These are phyloP conservation scores for Lepidopterella palustris DNA, from an alignment of 495 filamentous ascomycete genomes.

Conservation along the genomic window DNA sequence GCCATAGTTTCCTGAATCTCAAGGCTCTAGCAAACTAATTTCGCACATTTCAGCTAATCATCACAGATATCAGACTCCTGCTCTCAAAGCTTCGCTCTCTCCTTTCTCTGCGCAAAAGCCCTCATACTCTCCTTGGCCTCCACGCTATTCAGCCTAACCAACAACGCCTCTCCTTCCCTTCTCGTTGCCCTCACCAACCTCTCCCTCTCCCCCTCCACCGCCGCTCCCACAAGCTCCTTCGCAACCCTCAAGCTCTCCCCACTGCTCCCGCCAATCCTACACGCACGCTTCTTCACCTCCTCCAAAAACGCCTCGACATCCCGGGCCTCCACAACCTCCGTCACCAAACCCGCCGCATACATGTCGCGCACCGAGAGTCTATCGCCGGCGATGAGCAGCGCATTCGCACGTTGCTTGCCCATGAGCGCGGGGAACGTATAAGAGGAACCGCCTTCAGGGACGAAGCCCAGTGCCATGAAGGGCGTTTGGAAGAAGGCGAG, in stretches of 20 bases:
- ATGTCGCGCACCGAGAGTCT: slow-evolving; percentile 14
- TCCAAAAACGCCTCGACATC: slow-evolving; percentile 9
- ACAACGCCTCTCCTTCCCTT: slow-evolving; percentile 15
- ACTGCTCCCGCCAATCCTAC: slow-evolving; percentile 13
- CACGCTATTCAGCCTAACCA: slow-evolving; percentile 10
- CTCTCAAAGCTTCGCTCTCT: slow-evolving; percentile 10
- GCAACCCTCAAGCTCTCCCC: slow-evolving; percentile 18
- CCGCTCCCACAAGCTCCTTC: slow-evolving; percentile 12
- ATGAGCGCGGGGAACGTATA: slow-evolving; percentile 20
- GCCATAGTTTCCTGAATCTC: too few species aligned
- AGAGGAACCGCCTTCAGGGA: slow-evolving; percentile 17
- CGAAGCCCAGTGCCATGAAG: slow-evolving; percentile 18
- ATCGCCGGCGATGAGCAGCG: slow-evolving; percentile 20
- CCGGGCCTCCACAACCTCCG: slow-evolving; percentile 7
- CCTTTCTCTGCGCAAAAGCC: slow-evolving; percentile 10
- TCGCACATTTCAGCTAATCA: too few species aligned
- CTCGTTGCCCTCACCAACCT: too few species aligned
- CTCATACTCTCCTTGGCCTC: slow-evolving; percentile 18
- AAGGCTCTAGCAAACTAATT: too few species aligned
- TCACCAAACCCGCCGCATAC: slow-evolving; percentile 18
- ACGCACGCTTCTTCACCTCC: slow-evolving; percentile 12
- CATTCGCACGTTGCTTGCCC: slow-evolving; percentile 17
- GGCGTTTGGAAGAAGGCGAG: slow-evolving; percentile 26
- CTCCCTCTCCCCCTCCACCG: slow-evolving; percentile 14
- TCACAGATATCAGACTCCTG: neutral